Base-by-base conservation (phyloP, 192 early-diverging fungal genomes). In the Geranomyces variabilis region DNA sequence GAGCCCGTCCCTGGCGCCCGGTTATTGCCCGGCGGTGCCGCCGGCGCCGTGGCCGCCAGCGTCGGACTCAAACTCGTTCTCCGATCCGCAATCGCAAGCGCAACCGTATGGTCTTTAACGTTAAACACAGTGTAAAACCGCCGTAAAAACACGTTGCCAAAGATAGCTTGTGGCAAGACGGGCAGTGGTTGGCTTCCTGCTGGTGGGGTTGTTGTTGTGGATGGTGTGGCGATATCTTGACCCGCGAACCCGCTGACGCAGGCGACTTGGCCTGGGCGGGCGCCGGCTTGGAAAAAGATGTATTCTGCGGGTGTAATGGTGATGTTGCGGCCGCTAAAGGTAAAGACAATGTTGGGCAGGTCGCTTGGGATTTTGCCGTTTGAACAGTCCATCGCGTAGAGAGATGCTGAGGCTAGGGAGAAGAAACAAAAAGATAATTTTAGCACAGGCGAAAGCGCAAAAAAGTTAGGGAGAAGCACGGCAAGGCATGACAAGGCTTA, bases 71-170 rank as follows among this genome's bases (percentile, higher is more conserved):
- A 3, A 14, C 43, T 58, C 21, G 12, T n/a, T 43, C 28, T 26
- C n/a, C 73, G 73, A 45, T 65, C 51, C 36, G 77, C 77, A 22
- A 56, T n/a, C 17, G 77, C 77, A 24, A 79, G 31, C 15, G 68
- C 77, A 34, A 79, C 44, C 29, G 34, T 69, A 9, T 67, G 28
- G 24, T 72, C 59, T 7, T 30, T 56, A 9, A 24, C 21, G 44
- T 83, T 79, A 66, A 75, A 83, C 44, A 83, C 75, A 21, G 81
- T 78, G 66, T 83, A 83, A 43, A 75, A 83, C 44, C 43, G 17
- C 13, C 81, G 61, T 24, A 77, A 58, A 43, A 79, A 80, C 26
- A 80, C 73, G 44, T 80, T 71, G 14, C 81, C 81, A 63, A 83
- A 66, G 31, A 79, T 80, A 9, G 61, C 66, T 17, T 46, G 60